Evolutionary conservation across 176 grass and related monocot species (phyloP), one percentile per base, ranked within the genome.

Genomic region (Oryza glaberrima): DNA sequence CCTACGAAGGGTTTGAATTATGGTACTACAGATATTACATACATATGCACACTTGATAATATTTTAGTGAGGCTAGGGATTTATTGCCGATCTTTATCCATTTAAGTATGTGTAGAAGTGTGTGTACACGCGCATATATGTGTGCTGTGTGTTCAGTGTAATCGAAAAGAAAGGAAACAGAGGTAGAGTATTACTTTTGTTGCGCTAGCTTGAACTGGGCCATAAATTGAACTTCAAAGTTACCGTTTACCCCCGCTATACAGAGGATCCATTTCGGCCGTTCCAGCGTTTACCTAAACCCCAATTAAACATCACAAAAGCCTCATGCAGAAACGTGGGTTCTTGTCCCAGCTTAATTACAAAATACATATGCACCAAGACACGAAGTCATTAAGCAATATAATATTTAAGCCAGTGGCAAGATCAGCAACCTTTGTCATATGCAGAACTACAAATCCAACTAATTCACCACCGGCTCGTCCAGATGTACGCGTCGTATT

Each of bases 331-430:
- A 81, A 26, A 34, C 20, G 4, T 69, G 10, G 6, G 35, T 34
- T 17, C 67, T 28, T 74, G 61, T 66, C 12, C 52, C 36, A 72
- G 41, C 52, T 66, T 49, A 49, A 49, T 49, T 77, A 74, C 54
- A 81, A 28, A 63, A 60, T 56, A 17, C 69, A n/a, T 22, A 41
- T 12, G 56, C 20, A 34, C 20, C 13, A 26, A 64, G 44, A 34
- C 20, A 52, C 69, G 80, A 81, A 76, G 49, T n/a, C 14, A 70
- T 58, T 58, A 58, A 58, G 54, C 52, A 56, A 20, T 54, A 19
- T 22, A 19, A 63, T 63, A 22, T 63, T 63, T 63, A 85, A 76
- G 64, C 20, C 15, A 64, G 15, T 30, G 38, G 25, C 67, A 70
- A 23, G 64, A 65, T 49, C 47, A 69, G 47, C 63, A 52, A 61